Conservation (phyloP, 345 rosid species). For the Turritis glabra region DNA sequence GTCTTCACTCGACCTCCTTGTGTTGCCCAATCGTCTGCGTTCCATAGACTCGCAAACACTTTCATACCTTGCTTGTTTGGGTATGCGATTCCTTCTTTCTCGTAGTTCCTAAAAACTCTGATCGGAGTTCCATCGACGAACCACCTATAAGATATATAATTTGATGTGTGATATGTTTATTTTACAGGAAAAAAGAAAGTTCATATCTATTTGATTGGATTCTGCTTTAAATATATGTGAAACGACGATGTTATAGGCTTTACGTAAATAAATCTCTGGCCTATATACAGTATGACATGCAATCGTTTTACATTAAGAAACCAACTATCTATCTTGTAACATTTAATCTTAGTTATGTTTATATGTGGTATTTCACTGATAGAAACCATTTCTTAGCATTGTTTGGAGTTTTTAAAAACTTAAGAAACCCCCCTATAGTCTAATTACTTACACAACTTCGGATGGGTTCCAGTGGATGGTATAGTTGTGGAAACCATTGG, state of each 20-base stretch:
- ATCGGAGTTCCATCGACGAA: constrained; percentile 60
- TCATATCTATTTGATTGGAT: not conserved
- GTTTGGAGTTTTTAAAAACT: not conserved
- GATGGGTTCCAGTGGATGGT: constrained; percentile 79
- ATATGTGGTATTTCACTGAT: not conserved
- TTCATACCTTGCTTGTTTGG: constrained; percentile 81
- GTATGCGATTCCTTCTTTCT: constrained; percentile 54
- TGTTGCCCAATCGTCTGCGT: constrained; percentile 79
- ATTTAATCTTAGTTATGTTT: not conserved
- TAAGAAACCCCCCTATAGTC: not conserved
- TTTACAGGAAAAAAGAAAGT: not conserved
- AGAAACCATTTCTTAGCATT: not conserved
- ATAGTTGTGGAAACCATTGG: constrained; percentile 73
- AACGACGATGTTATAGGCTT: not conserved
- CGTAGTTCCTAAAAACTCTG: constrained; percentile 58
- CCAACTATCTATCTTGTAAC: not conserved
- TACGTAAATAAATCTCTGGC: not conserved
- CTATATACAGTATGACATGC: not conserved
- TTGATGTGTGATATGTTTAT: not conserved
- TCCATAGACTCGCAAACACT: constrained; percentile 66
- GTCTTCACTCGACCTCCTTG: constrained; percentile 69
- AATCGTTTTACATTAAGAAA: not conserved
- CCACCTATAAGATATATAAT: constrained; percentile 51
- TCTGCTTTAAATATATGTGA: not conserved
- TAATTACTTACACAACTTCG: constrained; percentile 53